Conservation (phyloP, 169 alveolate species). For the Plasmodium knowlesi region DNA sequence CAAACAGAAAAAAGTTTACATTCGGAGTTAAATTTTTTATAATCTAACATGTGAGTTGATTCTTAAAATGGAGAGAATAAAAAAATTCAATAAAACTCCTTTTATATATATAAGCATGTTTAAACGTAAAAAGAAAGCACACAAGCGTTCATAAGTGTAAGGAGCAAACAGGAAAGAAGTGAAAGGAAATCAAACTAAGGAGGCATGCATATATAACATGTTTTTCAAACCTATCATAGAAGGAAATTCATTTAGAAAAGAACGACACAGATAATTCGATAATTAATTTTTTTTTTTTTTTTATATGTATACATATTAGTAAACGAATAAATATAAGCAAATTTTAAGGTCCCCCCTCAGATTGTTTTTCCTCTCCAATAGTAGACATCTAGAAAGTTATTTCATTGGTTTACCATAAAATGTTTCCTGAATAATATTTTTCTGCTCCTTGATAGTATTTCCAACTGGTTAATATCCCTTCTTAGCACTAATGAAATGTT, state of each 20-base stretch:
- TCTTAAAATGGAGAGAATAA: not conserved
- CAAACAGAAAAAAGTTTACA: not conserved
- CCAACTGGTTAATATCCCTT: not conserved
- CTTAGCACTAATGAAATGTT: not conserved
- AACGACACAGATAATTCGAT: not conserved
- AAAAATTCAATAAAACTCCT: constrained; percentile 4
- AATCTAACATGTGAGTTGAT: constrained; percentile 13
- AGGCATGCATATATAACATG: not conserved
- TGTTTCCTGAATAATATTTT: not conserved
- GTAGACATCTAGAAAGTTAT: not conserved
- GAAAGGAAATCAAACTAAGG: not conserved
- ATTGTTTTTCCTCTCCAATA: not conserved
- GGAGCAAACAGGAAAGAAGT: not conserved
- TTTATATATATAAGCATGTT: not conserved
- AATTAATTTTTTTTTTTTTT: not conserved
- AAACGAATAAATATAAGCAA: not conserved
- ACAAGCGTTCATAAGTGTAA: not conserved
- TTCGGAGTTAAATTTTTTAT: not conserved
- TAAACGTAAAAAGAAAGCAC: not conserved
- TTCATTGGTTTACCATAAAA: not conserved
- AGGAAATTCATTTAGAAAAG: not conserved
- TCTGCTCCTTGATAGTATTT: not conserved
- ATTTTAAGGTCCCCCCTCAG: not conserved
- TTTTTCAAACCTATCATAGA: not conserved
- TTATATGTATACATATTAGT: not conserved